phyloP scores from a whole-genome alignment of 2,329 filamentous ascomycete species.

The Cryphonectria carpinicola region DNA sequence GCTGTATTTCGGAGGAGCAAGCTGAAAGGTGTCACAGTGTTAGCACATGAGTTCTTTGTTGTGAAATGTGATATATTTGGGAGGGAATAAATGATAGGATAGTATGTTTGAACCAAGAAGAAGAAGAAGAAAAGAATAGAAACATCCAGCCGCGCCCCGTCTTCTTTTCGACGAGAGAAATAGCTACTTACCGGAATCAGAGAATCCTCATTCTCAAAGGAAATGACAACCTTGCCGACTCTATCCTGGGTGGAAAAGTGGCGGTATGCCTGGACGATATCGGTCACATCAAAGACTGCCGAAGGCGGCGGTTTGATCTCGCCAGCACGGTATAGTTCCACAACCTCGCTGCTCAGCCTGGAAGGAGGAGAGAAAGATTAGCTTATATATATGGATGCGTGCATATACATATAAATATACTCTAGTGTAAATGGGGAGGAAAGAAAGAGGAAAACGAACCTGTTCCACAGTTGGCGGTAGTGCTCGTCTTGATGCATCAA shows the following conservation, averaged over 20 bases:
- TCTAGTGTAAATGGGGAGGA: too few species aligned
- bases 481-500: conserved; percentile 15
- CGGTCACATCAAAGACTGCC: conserved; percentile 23
- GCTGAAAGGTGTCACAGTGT: neutral
- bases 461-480: neutral
- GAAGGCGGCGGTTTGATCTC: neutral
- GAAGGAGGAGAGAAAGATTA: neutral
- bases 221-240: conserved; percentile 47
- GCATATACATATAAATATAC: too few species aligned
- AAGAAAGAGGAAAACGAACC: neutral
- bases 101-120: too few species aligned
- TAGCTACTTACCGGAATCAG: neutral
- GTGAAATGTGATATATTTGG: too few species aligned
- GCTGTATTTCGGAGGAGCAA: neutral
- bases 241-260: conserved; percentile 45
- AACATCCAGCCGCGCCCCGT: too few species aligned
- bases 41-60: neutral
- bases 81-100: too few species aligned
- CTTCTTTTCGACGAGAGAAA: too few species aligned
- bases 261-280: conserved; percentile 38
- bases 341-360: neutral
- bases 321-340: neutral
- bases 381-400: too few species aligned
- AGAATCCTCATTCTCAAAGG: conserved; percentile 28
- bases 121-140: neutral